A percentile compares a stretch with the other conserved stretches of the same genome.
Conservation (phyloP, 2,329 filamentous ascomycete species). For the Pezicula radicicola region DNA sequence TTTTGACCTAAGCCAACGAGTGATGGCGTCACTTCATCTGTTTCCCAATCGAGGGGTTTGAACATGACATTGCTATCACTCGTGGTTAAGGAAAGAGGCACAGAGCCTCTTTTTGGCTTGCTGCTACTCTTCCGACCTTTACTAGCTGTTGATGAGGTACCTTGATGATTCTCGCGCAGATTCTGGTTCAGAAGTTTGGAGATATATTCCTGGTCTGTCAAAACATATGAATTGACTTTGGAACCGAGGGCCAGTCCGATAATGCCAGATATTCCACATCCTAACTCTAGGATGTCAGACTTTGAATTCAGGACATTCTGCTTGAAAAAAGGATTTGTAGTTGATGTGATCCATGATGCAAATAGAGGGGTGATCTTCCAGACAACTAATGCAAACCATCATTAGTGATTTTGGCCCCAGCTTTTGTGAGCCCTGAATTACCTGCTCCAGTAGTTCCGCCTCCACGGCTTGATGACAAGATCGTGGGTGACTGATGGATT, state of each 20-base stretch:
- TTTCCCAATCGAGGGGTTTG: slow-evolving; percentile 79
- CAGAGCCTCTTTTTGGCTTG: slow-evolving; percentile 17
- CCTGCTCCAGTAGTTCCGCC: slow-evolving; percentile 73
- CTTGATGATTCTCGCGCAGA: slow-evolving; percentile 55
- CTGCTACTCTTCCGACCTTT: slow-evolving; percentile 16
- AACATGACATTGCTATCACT: slow-evolving; percentile 46
- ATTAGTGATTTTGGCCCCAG: too few relatives aligned
- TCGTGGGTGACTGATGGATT: slow-evolving; percentile 78
- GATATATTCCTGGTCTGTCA: slow-evolving; percentile 89
- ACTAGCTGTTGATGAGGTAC: slow-evolving; percentile 6
- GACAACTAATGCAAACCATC: slow-evolving; percentile 53
- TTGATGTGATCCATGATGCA: slow-evolving; percentile 71
- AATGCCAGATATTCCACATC: slow-evolving; percentile 82
- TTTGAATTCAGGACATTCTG: slow-evolving; percentile 46
- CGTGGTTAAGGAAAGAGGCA: neutral
- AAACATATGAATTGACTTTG: slow-evolving; percentile 60
- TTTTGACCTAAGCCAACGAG: slow-evolving; percentile 21
- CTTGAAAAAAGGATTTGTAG: slow-evolving; percentile 60
- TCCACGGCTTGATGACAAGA: slow-evolving; percentile 73
- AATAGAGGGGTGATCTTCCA: slow-evolving; percentile 90
- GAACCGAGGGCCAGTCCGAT: slow-evolving; percentile 67
- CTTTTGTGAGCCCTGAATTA: slow-evolving; percentile 26
- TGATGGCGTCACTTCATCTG: slow-evolving; percentile 47
- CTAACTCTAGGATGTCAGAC: slow-evolving; percentile 74
- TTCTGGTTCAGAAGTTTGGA: slow-evolving; percentile 75